Percentiles rank a stretch among this genome's conserved stretches.
These are phyloP conservation scores for Globisporangium iwayamae DNA, from an alignment of 352 stramenopile genomes.

Conservation along the genomic window DNA sequence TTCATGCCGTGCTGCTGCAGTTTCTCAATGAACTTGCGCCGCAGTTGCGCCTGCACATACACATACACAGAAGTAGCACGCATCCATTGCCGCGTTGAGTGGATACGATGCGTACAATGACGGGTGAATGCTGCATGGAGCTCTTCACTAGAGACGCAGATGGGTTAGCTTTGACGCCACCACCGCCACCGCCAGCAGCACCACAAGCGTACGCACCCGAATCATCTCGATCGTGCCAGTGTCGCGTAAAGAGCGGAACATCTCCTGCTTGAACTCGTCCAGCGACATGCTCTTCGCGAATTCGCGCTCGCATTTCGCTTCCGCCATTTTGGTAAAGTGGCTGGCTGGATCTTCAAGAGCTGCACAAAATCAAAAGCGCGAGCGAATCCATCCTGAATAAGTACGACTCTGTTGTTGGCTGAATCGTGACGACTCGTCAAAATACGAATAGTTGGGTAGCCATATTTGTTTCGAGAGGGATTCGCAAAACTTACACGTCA, in stretches of 20 bases:
- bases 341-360: not conserved
- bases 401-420: not conserved
- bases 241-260: conserved; percentile 69
- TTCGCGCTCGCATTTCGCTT: not conserved
- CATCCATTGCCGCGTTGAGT: not conserved
- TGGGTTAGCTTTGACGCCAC: no score
- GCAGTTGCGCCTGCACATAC: conserved; percentile 47
- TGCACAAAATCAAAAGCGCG: not conserved
- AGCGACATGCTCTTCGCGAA: conserved; percentile 38
- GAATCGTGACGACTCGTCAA: not conserved
- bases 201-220: conserved; percentile 25
- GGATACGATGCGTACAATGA: no score
- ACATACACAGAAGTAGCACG: not conserved
- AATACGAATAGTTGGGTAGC: not conserved
- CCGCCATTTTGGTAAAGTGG: not conserved
- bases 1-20: conserved; percentile 37
- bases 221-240: conserved; percentile 60
- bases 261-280: conserved; percentile 61
- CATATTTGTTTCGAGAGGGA: not conserved
- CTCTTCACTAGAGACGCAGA: not conserved
- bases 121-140: not conserved
- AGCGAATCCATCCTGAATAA: not conserved
- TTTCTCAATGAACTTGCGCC: conserved; percentile 70
- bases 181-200: not conserved
- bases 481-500: not conserved